phyloP scores from a whole-genome alignment of 768 basidiomycete species.

The Rhizopogon vulgaris region DNA sequence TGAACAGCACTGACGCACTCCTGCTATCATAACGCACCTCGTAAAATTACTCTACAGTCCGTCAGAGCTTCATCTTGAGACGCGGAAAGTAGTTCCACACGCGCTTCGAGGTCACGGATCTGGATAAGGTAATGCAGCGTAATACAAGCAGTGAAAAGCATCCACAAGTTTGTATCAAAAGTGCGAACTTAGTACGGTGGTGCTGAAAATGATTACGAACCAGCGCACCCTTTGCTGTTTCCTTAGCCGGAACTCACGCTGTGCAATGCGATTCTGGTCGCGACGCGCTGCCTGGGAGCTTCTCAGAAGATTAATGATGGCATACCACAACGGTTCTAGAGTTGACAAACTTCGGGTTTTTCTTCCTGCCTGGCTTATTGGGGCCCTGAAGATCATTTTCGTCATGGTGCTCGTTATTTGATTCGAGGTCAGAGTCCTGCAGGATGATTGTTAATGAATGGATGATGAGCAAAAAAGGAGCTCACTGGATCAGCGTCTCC shows the following conservation, averaged over 20 bases:
- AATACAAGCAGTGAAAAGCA: too few relatives aligned
- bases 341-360: slow-evolving; percentile 73
- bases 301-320: slow-evolving; percentile 1
- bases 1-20: neutral
- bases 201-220: neutral
- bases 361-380: slow-evolving; percentile 65
- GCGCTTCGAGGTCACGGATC: slow-evolving; percentile 94
- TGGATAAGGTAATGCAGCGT: slow-evolving; percentile 21
- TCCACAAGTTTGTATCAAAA: neutral
- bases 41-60: slow-evolving; percentile 78
- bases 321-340: slow-evolving; percentile 2
- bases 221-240: slow-evolving; percentile 77
- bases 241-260: slow-evolving; percentile 85
- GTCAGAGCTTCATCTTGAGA: slow-evolving; percentile 85
- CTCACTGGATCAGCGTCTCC: slow-evolving; percentile 49
- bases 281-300: slow-evolving; percentile 86
- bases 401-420: slow-evolving; percentile 25
- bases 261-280: slow-evolving; percentile 89
- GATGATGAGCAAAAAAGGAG: slow-evolving; percentile 7
- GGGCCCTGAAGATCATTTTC: slow-evolving; percentile 16
- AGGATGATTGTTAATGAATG: slow-evolving; percentile 3
- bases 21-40: slow-evolving; percentile 38
- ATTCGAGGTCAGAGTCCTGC: slow-evolving; percentile 68
- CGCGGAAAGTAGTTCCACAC: slow-evolving; percentile 91
- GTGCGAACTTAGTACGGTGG: slow-evolving; percentile 3